Conservation (phyloP, 768 basidiomycete species). For the Boletus sp. region DNA sequence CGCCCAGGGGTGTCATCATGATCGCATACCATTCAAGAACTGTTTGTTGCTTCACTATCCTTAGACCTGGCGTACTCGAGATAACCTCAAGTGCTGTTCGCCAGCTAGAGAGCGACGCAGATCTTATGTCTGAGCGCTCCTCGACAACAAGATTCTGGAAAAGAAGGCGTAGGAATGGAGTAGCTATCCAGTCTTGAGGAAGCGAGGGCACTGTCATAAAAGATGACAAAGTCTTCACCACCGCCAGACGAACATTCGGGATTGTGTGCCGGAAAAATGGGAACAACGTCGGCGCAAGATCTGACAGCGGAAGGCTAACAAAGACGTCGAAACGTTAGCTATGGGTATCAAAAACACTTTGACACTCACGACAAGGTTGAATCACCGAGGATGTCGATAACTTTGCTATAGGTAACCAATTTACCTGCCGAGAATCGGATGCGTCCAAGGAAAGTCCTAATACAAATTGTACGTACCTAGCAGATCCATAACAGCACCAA, state of each 20-base stretch:
- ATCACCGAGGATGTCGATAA: slow-evolving; percentile 73
- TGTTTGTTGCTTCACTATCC: slow-evolving; percentile 53
- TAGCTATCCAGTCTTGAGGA: slow-evolving; percentile 76
- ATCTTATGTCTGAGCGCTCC: slow-evolving; percentile 81
- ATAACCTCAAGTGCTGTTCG: slow-evolving; percentile 60
- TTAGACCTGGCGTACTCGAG: slow-evolving; percentile 42
- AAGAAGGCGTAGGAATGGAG: slow-evolving; percentile 75
- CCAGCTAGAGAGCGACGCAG: slow-evolving; percentile 74
- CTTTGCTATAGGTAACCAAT: slow-evolving; percentile 73
- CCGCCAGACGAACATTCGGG: slow-evolving; percentile 85
- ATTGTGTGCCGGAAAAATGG: slow-evolving; percentile 99
- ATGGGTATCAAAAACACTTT: neutral
- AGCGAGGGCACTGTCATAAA: slow-evolving; percentile 80
- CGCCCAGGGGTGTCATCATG: slow-evolving; percentile 87
- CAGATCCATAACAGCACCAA: slow-evolving; percentile 96
- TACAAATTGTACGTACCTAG: slow-evolving; percentile 55
- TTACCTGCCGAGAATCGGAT: slow-evolving; percentile 52
- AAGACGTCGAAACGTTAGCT: slow-evolving; percentile 2
- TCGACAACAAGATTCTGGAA: slow-evolving; percentile 95
- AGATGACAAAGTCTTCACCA: slow-evolving; percentile 82
- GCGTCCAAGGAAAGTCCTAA: neutral
- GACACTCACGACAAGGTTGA: slow-evolving; percentile 65
- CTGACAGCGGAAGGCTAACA: slow-evolving; percentile 71
- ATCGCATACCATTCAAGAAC: slow-evolving; percentile 84
- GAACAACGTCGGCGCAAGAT: slow-evolving; percentile 83